Evolutionary conservation across 768 basidiomycete genomes (phyloP).

Genomic region (Mycena galericulata): DNA sequence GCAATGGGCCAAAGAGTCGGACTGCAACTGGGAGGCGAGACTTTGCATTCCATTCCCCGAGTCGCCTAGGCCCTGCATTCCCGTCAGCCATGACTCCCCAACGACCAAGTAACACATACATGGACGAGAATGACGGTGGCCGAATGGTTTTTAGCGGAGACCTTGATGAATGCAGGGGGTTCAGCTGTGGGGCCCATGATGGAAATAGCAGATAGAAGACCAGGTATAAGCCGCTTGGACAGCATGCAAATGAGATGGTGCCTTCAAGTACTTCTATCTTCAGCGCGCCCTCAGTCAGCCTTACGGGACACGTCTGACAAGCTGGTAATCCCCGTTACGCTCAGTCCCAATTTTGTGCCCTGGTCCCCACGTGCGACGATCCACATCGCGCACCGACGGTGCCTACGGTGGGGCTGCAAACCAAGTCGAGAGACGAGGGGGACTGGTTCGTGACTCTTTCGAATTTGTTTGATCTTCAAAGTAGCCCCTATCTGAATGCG

Average conservation of each 20-base stretch:
- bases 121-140: conserved; percentile 33
- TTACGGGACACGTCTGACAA: conserved; percentile 1
- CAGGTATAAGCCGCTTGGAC: neutral
- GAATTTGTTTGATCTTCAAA: too few species aligned
- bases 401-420: too few species aligned
- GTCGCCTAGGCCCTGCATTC: conserved; percentile 20
- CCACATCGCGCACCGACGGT: too few species aligned
- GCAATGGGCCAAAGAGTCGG: conserved; percentile 6
- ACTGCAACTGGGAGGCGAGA: conserved; percentile 19
- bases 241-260: neutral
- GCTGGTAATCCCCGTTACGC: neutral
- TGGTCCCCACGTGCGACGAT: too few species aligned
- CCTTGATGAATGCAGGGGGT: conserved; percentile 20
- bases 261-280: neutral
- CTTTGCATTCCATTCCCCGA: conserved; percentile 19
- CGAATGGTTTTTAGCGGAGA: conserved; percentile 19
- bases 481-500: too few species aligned
- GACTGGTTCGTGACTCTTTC: too few species aligned
- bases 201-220: conserved; percentile 1
- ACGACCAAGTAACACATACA: neutral
- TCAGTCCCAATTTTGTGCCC: neutral
- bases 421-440: too few species aligned
- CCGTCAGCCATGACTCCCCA: neutral
- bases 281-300: conserved; percentile 1
- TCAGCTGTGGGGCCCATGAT: conserved; percentile 5